Base-by-base conservation (phyloP, 2,329 filamentous ascomycete genomes). In the Chrysoporthe cubensis region DNA sequence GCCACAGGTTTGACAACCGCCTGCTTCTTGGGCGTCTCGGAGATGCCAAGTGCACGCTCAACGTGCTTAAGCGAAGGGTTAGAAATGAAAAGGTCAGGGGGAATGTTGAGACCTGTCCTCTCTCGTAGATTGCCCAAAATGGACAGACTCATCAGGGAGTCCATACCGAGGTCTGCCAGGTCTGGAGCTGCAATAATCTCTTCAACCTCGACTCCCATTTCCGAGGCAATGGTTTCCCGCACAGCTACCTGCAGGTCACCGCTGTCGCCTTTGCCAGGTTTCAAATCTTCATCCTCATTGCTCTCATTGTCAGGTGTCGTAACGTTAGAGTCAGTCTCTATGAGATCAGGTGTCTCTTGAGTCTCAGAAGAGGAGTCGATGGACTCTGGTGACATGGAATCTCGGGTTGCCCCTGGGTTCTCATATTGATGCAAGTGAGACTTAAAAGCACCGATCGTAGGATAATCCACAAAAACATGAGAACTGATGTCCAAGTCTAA, bases 141-240 rank as follows among this genome's bases (percentile, higher is more conserved):
- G 2, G 84, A 83, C 42, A 88, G 74, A 50, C 83, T 84, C 80
- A 88, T 86, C 32, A 88, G 79, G 1, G 85, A 88, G 74, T 88
- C 86, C 79, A 88, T 86, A 3, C 86, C 86, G 14, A 88, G 78
- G 2, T 84, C 83, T n/a, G 83, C 82, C 65, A 88, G 78, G 71
- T 87, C 83, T 0, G 83, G 82, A 0, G 83, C 83, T 32, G 84
- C 83, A 3, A 84, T 76, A 42, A 88, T 81, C 72, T 92, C 89
- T 42, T 88, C 86, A 13, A 90, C 81, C 34, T 89, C 86, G n/a
- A 92, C 87, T 67, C 88, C 88, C 85, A 92, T 91, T 77, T 92
- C 90, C 48, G 85, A 82, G n/a, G 89, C 87, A 70, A 92, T 88
- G 66, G 89, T 91, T 65, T 86, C 84, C 76, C 90, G 88, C 59